Base-by-base conservation (phyloP, 805 yeast species). In the Kazachstania viticola region DNA sequence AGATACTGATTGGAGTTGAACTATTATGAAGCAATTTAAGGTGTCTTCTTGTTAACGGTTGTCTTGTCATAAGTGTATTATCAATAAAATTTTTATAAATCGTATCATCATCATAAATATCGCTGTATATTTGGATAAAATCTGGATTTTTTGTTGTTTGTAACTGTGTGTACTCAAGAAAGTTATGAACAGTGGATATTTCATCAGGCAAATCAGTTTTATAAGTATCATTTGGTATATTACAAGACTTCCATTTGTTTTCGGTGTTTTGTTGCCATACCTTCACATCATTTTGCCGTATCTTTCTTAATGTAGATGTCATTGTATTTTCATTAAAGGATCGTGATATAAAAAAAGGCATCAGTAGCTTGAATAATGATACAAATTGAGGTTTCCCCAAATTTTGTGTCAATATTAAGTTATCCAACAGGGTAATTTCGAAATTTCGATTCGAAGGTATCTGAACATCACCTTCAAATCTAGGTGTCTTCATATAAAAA, bases 341-440 rank as follows among this genome's bases (percentile, higher is more conserved):
- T 25, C 62, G 58, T 2, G 67, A 62, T 34, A 48, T 61, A 44
- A 46, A 58, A 52, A 40, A 75, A 54, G 45, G 73, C 41, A 51
- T 69, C 65, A 42, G 62, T 51, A 37, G 63, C 40, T 29, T 71
- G 58, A 47, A 60, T 54, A 49, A 46, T 4, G 57, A 50, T 5
- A 51, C 43, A 24, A 52, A 52, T 12, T 68, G 60, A 26, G 62
- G 61, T 34, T 61, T 63, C 0, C 79, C 79, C 33, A 71, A 35
- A 44, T 73, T 73, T 28, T 64, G 62, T 24, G 71, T 52, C 31
- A 65, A 62, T 30, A 75, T 54, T 29, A 75, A 59, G 29, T 65
- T 46, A 13, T 66, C 60, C 5, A 72, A 64, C 28, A 73, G 29
- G 3, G 56, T 40, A 37, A 62, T 38, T 54, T 68, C 58, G 58